Evolutionary conservation across 345 rosid genomes (phyloP), one percentile per base, ranked within the genome.

Genomic region (Gossypioides kirkii): DNA sequence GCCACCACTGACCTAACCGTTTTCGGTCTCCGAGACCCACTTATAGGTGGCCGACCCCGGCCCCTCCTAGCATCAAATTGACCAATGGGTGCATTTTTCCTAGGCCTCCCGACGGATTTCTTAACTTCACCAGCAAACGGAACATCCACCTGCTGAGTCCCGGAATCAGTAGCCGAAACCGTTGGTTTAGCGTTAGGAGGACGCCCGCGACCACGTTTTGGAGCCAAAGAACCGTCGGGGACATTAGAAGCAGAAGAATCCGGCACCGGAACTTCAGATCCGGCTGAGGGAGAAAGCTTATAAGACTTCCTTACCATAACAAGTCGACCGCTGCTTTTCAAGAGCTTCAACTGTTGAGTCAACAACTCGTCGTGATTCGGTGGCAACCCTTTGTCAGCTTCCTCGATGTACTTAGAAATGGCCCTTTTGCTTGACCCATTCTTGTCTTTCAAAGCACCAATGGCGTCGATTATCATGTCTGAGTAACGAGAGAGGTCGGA

Each of bases 381-480:
- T 3, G 93, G 90, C 17, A 92, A 75, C 70, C 73, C 79, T 6
- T 81, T 2, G 79, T 78, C 71, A 7, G 43, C 76, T 72, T 70
- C 59, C 80, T 87, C 86, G 23, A 92, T 88, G 78, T 81, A 84
- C 81, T 85, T 88, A 9, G 91, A 75, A 56, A 94, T 94, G 16
- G 93, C 90, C 63, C 79, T 36, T 85, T 81, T 92, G 78, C 93
- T 94, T 28, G 97, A 94, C 53, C 97, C 98, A 8, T 87, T 82
- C 3, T 76, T 80, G 71, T 90, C 93, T 46, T 87, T 90, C 77
- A 90, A 77, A 62, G 89, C 88, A 54, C 83, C 56, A 54, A 94
- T 86, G 59, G 97, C 98, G 23, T 74, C 78, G n/a, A 25, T 69
- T 55, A 92, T 92, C 93, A 94, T 87, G n/a, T 61, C 17, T 1